Evolutionary conservation across 805 yeast genomes (phyloP), one percentile per base, ranked within the genome.

Genomic region (Suhomyces vadensis): DNA sequence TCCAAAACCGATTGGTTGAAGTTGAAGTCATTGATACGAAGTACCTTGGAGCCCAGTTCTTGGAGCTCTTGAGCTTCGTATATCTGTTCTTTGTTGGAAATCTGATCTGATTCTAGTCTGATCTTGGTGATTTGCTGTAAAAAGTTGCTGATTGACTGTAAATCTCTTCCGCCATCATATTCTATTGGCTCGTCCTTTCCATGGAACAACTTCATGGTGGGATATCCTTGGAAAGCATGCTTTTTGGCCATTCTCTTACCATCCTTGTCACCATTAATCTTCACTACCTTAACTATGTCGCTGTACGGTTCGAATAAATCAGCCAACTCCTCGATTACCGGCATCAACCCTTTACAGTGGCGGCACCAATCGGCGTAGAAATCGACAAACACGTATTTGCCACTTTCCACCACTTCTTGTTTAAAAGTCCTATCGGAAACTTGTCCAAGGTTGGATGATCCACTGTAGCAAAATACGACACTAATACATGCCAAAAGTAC

Each of bases 341-440:
- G 88, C 58, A 69, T 71, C 55, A 83, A 57, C 27, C 67, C 69
- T 57, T 77, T 78, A 58, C 90, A 83, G 59, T 83, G 88, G 27
- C 81, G 67, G 61, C 90, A 83, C 90, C 90, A 83, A 42, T 78
- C 81, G 7, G 90, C 87, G 54, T 76, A 82, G 52, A 77, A 75
- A 58, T 73, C 65, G 52, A 74, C 69, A 61, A 78, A 57, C 4
- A 69, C 62, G 49, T 58, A 69, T 46, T 69, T 71, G 25, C 78
- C 82, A 5, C 85, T 76, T 37, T 80, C 76, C 42, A 75, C 64
- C 13, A 81, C 85, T 33, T 79, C 61, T 13, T 74, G 77, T 41
- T 79, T 77, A 57, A 83, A 83, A 49, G 69, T 77, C 26, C 65
- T 60, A 48, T 77, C 81, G 46, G 70, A 71, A 26, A 74, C 75